phyloP scores from a whole-genome alignment of 2,329 filamentous ascomycete genomes.

The Leptographium wingfieldii region DNA sequence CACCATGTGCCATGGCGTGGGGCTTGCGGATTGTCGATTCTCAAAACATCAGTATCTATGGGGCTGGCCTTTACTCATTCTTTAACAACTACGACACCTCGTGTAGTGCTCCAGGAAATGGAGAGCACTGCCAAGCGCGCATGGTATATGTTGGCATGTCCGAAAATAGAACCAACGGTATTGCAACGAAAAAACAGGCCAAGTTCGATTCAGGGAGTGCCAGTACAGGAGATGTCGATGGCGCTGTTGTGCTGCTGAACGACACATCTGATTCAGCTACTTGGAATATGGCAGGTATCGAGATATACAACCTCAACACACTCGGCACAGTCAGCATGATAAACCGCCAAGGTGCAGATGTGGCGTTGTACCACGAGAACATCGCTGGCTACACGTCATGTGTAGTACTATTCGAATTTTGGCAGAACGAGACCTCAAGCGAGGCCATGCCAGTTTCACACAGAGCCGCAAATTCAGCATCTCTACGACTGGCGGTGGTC shows the following conservation, averaged over 20 bases:
- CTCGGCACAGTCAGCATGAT: conserved; percentile 21
- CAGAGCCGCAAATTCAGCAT: neutral
- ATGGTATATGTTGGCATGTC: conserved; percentile 24
- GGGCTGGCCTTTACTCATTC: conserved; percentile 46
- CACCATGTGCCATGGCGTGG: conserved; percentile 46
- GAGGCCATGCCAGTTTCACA: neutral
- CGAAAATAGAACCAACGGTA: neutral
- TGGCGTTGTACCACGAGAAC: conserved; percentile 12
- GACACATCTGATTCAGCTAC: conserved; percentile 6
- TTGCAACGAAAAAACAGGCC: neutral
- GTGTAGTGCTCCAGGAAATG: conserved; percentile 22
- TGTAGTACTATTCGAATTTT: conserved; percentile 14
- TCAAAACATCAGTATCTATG: conserved; percentile 39
- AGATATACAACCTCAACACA: conserved; percentile 34
- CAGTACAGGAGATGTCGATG: neutral
- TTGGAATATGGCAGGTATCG: conserved; percentile 13
- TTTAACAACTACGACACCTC: conserved; percentile 44
- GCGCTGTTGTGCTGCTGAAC: conserved; percentile 1
- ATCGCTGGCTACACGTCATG: conserved; percentile 14
- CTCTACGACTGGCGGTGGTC: neutral
- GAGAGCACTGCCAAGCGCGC: conserved; percentile 28
- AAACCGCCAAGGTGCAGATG: conserved; percentile 8
- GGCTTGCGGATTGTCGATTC: conserved; percentile 46
- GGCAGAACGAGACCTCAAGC: conserved; percentile 7
- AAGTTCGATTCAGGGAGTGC: neutral